A percentile compares a stretch with the other conserved stretches of the same genome.
Conservation (phyloP, 1,284 basidiomycete genomes). For the Sphagnurus paluster region DNA sequence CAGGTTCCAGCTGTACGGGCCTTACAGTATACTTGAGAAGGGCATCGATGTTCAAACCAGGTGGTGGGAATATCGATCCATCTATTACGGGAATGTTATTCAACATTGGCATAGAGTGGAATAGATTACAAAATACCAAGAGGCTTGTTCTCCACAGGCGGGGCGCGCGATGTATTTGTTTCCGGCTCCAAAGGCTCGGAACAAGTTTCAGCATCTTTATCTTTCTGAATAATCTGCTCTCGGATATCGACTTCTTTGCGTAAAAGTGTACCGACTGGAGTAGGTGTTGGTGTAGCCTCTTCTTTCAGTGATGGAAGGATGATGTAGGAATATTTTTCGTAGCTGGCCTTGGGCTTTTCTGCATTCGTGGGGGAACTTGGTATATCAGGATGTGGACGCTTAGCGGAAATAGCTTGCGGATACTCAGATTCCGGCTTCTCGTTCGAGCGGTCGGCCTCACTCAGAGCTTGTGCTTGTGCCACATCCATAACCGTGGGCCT, state of each 20-base stretch:
- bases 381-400: conserved; percentile 11
- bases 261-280: conserved; percentile 55
- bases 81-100: neutral
- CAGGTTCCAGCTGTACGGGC: conserved; percentile 33
- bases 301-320: conserved; percentile 65
- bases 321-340: conserved; percentile 63
- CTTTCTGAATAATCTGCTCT: neutral
- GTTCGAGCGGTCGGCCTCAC: conserved; percentile 23
- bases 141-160: neutral
- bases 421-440: conserved; percentile 4
- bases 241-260: conserved; percentile 24
- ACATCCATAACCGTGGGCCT: conserved; percentile 77
- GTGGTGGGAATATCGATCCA: conserved; percentile 29
- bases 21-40: conserved; percentile 36
- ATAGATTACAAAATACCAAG: conserved; percentile 1
- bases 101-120: neutral
- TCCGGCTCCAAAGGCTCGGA: no score
- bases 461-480: conserved; percentile 65
- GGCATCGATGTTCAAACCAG: conserved; percentile 47
- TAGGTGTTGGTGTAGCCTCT: conserved; percentile 59
- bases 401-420: neutral
- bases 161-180: conserved; percentile 2
- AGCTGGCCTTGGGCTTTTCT: conserved; percentile 65
- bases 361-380: conserved; percentile 9
- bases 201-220: neutral